Evolutionary conservation across 805 yeast species (phyloP), one percentile per base, ranked within the genome.

Genomic region (Kodamaea jinghongensis): DNA sequence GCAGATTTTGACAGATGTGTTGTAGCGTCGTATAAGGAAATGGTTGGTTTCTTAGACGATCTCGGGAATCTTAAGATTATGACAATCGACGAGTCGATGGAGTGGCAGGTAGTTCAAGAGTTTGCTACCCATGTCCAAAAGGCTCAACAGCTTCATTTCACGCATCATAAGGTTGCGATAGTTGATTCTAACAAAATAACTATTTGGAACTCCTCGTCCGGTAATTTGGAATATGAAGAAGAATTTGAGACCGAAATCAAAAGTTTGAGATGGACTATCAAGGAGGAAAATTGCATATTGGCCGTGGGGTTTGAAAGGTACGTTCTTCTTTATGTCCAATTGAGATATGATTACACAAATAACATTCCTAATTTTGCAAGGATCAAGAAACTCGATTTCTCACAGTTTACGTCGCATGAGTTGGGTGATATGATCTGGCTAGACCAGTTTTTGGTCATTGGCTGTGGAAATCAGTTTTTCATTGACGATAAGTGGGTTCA

Each of bases 371-470:
- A 91, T 1, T 90, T 85, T 72, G 76, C 84, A 0, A 80, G 86
- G 0, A 76, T 90, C 42, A 83, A 86, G 52, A 75, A 76, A 43
- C 75, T 88, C 30, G 89, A 84, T 51, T 78, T 90, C 2, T 69
- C 79, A 1, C 72, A 72, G 25, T 85, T 75, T 52, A 89, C 96
- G 0, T 67, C 86, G 0, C 96, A 89, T 55, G 70, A 70, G 11
- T 88, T 90, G 43, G 96, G 96, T 6, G 97, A 90, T 56, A 83
- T 95, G 11, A 70, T 84, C 10, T 91, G 97, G 97, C 66, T 91
- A 47, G 71, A 75, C 34, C 96, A 95, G 1, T 75, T 80, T 12
- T 71, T 90, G 39, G 90, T 86, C 1, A 78, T 87, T 41, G 96
- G 93, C 2, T 72, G 91, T 11, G 97, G 97, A 0, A 90, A 90